Evolutionary conservation across 257 asterid genomes (phyloP), one percentile per base, ranked within the genome.

Genomic region (Plantago elongata): DNA sequence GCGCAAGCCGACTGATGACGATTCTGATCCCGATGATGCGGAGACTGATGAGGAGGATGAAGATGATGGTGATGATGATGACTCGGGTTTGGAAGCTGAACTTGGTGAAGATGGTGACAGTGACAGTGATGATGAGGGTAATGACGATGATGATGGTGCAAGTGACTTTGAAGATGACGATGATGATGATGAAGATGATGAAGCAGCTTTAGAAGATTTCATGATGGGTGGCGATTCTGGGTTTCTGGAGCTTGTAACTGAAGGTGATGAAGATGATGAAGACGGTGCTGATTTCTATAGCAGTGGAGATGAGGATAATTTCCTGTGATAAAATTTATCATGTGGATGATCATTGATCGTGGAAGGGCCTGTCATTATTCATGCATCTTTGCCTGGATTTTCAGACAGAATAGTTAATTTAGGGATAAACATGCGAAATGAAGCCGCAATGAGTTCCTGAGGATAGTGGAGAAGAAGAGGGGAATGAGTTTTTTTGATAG

Each of bases 11-110:
- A 87, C 94, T 0, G 99, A 93, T 47, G 99, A 89, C 57, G 99
- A 93, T 58, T 93, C 99, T 0, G 99, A 93, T 68, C 99, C 97
- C 0, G 99, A 93, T 72, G 99, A 89, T 60, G 99, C 94, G 2
- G 99, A 83, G 73, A 89, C 80, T 29, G 97, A 86, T 44, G 95
- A 87, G 45, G 97, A 87, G 0, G 97, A 84, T 3, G 97, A 86
- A 0, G 94, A 82, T 27, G 98, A 91, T 6, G 98, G 79, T 4
- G 95, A 83, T 0, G 96, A 81, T 3, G 85, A 84, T 40, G 96
- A 88, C 51, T 76, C 78, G 3, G 68, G 81, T 51, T 51, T 83
- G 75, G 94, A 78, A 38, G 85, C 72, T 3, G 91, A 80, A 70
- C 71, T 83, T 9, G 94, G 82, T 37, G 84, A 69, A 9, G 95